A percentile compares a stretch with the other conserved stretches of the same genome.
Conservation (phyloP, 495 filamentous ascomycete species). For the Penicillium pancosmium region DNA sequence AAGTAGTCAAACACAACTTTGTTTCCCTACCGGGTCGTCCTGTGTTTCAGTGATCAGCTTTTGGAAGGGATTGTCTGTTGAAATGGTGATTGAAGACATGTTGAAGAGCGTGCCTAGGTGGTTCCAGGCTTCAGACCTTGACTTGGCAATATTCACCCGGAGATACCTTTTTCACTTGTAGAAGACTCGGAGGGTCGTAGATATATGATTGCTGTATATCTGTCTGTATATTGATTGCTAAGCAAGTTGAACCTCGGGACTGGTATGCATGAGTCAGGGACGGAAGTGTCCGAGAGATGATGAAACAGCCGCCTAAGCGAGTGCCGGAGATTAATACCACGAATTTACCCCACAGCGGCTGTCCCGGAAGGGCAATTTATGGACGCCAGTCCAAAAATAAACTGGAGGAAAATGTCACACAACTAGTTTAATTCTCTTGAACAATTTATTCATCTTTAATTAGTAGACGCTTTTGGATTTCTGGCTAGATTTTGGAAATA, state of each 20-base stretch:
- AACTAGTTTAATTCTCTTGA: too few species aligned
- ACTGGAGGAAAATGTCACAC: neutral
- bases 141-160: too few species aligned
- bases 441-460: too few species aligned
- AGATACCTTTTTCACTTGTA: too few species aligned
- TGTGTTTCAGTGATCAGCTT: slow-evolving; percentile 65
- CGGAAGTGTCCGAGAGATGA: neutral
- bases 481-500: too few species aligned
- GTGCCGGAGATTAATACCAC: neutral
- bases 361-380: neutral
- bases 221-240: neutral
- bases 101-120: slow-evolving; percentile 16
- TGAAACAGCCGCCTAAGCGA: neutral
- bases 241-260: neutral
- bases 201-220: too few species aligned
- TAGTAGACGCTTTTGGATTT: too few species aligned
- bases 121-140: neutral
- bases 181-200: too few species aligned
- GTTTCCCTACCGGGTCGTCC: slow-evolving; percentile 53
- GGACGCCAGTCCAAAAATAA: neutral
- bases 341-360: neutral
- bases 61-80: slow-evolving; percentile 69
- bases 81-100: slow-evolving; percentile 16
- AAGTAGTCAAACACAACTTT: too few species aligned
- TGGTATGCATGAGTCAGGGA: neutral